These are phyloP conservation scores for Pogostemon cablin DNA, from an alignment of 257 asterid species.

Conservation along the genomic window DNA sequence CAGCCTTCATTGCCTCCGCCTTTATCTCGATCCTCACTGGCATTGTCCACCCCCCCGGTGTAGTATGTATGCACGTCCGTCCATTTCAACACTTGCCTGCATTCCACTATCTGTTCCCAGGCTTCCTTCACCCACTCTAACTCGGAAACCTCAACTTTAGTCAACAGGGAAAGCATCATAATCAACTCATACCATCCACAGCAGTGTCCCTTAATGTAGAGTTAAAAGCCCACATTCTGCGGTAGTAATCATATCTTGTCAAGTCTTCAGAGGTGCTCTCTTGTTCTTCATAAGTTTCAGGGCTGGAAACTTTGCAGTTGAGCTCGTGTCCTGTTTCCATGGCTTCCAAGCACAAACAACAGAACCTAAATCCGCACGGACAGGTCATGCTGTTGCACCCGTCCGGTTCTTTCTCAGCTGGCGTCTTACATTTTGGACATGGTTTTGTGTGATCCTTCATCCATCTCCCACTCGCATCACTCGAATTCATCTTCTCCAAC, in stretches of 20 bases:
- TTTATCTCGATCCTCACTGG: too few relatives aligned
- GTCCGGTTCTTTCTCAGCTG: not conserved
- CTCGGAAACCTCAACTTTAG: not conserved
- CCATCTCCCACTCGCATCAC: conserved; percentile 29
- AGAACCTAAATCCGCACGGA: not conserved
- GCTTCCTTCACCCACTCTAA: conserved; percentile 25
- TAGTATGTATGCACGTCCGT: too few relatives aligned
- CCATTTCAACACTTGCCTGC: too few relatives aligned
- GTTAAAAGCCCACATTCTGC: conserved; percentile 15
- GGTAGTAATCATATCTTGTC: conserved; percentile 13
- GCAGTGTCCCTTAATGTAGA: not conserved
- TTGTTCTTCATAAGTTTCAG: not conserved
- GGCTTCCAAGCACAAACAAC: not conserved
- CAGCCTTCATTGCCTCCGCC: too few relatives aligned
- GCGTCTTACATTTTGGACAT: conserved; percentile 20
- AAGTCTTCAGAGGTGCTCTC: not conserved
- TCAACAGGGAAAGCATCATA: not conserved
- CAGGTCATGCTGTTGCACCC: conserved; percentile 20
- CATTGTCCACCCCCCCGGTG: too few relatives aligned
- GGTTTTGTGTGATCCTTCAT: conserved; percentile 32
- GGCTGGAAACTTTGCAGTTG: not conserved
- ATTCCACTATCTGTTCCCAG: too few relatives aligned
- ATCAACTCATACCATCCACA: not conserved
- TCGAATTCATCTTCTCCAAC: conserved; percentile 28
- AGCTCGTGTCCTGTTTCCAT: too few relatives aligned